Conservation (phyloP, 257 asterid species). For the Ilex asprella region DNA sequence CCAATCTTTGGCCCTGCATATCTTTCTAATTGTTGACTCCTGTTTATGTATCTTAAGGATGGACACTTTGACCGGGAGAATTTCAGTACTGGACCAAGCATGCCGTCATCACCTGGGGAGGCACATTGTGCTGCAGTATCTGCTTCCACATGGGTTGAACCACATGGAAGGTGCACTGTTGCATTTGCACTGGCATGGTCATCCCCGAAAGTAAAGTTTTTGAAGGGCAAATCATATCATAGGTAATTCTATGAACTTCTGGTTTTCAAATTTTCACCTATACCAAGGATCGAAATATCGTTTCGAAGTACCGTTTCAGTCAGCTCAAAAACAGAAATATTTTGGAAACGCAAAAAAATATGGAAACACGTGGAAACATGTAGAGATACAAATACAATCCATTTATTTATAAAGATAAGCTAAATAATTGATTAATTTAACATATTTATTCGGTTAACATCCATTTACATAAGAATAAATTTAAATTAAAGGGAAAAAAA, state of each 20-base stretch:
- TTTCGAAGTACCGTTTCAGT: too few species aligned
- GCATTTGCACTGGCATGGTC: conserved; percentile 96
- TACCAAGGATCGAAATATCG: too few species aligned
- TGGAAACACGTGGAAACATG: too few species aligned
- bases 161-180: conserved; percentile 90
- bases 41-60: conserved; percentile 39
- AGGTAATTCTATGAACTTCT: conserved; percentile 38
- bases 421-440: too few species aligned
- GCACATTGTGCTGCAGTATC: conserved; percentile 94
- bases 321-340: too few species aligned
- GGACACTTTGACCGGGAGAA: conserved; percentile 87
- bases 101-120: conserved; percentile 92
- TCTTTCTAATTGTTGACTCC: conserved; percentile 6
- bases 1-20: neutral
- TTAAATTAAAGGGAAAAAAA: too few species aligned
- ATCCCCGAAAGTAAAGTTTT: conserved; percentile 87
- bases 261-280: too few species aligned
- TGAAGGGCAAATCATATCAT: conserved; percentile 88
- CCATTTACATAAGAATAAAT: too few species aligned
- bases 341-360: too few species aligned
- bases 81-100: conserved; percentile 65
- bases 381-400: too few species aligned
- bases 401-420: too few species aligned
- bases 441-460: too few species aligned
- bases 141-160: conserved; percentile 96